These are phyloP conservation scores for Aethionema arabicum DNA, from an alignment of 345 rosid genomes.

Conservation along the genomic window DNA sequence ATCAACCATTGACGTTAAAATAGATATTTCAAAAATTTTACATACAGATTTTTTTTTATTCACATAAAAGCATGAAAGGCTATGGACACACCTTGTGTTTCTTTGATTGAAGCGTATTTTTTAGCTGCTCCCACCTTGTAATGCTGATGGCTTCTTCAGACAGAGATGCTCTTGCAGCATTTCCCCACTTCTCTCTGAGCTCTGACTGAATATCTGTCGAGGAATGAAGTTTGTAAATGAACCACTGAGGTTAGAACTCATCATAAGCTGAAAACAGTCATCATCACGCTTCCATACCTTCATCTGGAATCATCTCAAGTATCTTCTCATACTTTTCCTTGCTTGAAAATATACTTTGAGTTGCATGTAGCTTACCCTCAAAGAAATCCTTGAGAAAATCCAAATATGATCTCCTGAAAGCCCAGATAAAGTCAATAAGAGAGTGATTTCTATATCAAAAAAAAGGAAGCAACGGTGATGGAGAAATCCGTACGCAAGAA, in stretches of 20 bases:
- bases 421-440: slow-evolving; percentile 19
- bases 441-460: background rate
- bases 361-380: slow-evolving; percentile 65
- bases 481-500: slow-evolving; percentile 64
- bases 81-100: slow-evolving; percentile 59
- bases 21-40: slow-evolving; percentile 1
- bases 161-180: slow-evolving; percentile 47
- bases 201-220: slow-evolving; percentile 70
- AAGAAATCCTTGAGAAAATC: slow-evolving; percentile 70
- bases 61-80: background rate
- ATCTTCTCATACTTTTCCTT: slow-evolving; percentile 87
- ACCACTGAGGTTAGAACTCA: background rate
- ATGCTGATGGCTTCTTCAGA: slow-evolving; percentile 67
- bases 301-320: slow-evolving; percentile 81
- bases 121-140: slow-evolving; percentile 83
- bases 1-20: background rate
- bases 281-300: slow-evolving; percentile 45
- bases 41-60: background rate
- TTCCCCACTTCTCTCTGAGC: slow-evolving; percentile 84
- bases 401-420: slow-evolving; percentile 77
- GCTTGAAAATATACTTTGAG: slow-evolving; percentile 60
- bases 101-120: slow-evolving; percentile 62
- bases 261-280: background rate
- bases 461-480: slow-evolving; percentile 5
- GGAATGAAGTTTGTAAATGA: slow-evolving; percentile 25